phyloP scores from a whole-genome alignment of 2,329 filamentous ascomycete species.

The Sclerotiophoma versabilis region DNA sequence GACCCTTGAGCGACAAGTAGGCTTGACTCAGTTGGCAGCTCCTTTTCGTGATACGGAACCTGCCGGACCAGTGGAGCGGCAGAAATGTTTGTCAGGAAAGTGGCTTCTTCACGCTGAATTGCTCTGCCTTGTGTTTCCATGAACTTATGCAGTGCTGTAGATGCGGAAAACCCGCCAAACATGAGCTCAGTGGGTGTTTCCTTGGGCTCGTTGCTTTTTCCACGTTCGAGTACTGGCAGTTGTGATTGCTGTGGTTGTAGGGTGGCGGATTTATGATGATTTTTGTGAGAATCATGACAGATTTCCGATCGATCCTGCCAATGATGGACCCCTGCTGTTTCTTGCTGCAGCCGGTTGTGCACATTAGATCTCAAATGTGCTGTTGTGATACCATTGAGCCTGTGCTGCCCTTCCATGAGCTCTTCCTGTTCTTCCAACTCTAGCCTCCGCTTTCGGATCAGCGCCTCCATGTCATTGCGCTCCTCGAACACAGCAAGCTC shows the following conservation, averaged over 20 bases:
- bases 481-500: slow-evolving; percentile 29
- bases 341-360: neutral
- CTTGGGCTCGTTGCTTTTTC: neutral
- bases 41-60: neutral
- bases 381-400: neutral
- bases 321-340: neutral
- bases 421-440: slow-evolving; percentile 31
- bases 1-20: neutral
- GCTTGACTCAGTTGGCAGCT: neutral
- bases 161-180: slow-evolving; percentile 52
- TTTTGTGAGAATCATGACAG: neutral
- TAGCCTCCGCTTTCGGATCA: slow-evolving; percentile 50
- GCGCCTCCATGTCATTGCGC: slow-evolving; percentile 41
- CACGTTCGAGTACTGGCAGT: neutral
- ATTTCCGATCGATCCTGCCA: neutral
- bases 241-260: neutral
- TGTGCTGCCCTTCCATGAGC: neutral
- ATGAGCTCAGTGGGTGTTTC: slow-evolving; percentile 32
- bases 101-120: neutral
- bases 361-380: neutral
- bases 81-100: neutral
- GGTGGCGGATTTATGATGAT: neutral
- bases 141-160: slow-evolving; percentile 57
- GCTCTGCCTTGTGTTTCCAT: slow-evolving; percentile 56
- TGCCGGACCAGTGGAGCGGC: neutral